Evolutionary conservation across 176 grass and related monocot species (phyloP).

Genomic region (Carex parvula): DNA sequence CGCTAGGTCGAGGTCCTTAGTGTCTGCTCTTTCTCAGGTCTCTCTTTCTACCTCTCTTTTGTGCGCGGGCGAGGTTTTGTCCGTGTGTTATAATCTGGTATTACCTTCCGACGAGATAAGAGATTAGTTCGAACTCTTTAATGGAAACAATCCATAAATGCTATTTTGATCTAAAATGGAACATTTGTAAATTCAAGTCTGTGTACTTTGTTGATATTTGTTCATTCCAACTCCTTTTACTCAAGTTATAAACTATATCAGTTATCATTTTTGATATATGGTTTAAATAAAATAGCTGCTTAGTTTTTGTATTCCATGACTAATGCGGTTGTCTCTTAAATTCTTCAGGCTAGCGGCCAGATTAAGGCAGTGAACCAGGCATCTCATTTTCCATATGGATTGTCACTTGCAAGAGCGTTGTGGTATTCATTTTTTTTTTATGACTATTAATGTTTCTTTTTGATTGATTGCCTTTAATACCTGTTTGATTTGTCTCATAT

Average conservation of each 20-base stretch:
- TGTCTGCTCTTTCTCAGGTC: slow-evolving; percentile 59
- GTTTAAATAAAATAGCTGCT: neutral
- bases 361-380: slow-evolving; percentile 27
- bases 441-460: neutral
- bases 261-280: neutral
- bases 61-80: neutral
- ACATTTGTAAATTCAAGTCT: neutral
- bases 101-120: neutral
- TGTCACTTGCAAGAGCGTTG: slow-evolving; percentile 65
- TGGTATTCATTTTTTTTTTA: slow-evolving; percentile 40
- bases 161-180: neutral
- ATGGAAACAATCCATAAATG: neutral
- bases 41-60: neutral
- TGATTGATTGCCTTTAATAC: neutral
- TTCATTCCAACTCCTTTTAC: neutral
- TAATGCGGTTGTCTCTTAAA: neutral
- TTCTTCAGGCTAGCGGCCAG: slow-evolving; percentile 38
- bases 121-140: neutral
- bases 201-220: neutral
- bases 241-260: neutral
- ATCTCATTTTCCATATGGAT: slow-evolving; percentile 45
- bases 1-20: slow-evolving; percentile 47
- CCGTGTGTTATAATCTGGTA: neutral
- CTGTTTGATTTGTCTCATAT: neutral
- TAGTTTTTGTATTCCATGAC: neutral